A percentile compares a stretch with the other conserved stretches of the same genome.
phyloP scores from a whole-genome alignment of 2,329 filamentous ascomycete genomes.

The Colletotrichum sublineola region DNA sequence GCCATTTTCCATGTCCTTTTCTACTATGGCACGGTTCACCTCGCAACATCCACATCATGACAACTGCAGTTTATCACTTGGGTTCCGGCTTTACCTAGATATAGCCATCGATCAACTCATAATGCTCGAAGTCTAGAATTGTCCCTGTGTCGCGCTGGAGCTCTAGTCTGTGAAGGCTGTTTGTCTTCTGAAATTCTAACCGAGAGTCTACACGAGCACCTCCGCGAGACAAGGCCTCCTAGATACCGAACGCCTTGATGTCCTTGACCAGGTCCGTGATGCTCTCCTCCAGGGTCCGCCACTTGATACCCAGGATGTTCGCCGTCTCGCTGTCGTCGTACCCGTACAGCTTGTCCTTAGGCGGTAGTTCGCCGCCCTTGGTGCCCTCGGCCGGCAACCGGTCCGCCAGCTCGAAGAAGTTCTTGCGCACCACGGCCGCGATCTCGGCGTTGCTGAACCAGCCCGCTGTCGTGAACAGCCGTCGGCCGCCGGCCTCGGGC shows the following conservation, averaged over 20 bases:
- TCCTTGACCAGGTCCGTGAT: slow-evolving; percentile 70
- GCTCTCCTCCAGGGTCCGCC: slow-evolving; percentile 71
- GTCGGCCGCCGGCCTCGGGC: slow-evolving; percentile 61
- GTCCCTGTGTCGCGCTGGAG: too few relatives aligned
- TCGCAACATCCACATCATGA: too few relatives aligned
- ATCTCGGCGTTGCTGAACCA: slow-evolving; percentile 62
- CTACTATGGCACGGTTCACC: too few relatives aligned
- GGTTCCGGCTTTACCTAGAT: too few relatives aligned
- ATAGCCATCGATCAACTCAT: too few relatives aligned
- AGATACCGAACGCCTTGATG: slow-evolving; percentile 47
- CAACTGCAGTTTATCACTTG: too few relatives aligned
- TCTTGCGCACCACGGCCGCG: slow-evolving; percentile 57
- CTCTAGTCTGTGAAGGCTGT: too few relatives aligned
- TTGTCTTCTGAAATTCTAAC: too few relatives aligned
- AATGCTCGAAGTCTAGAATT: too few relatives aligned
- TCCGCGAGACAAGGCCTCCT: background rate
- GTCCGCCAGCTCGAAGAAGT: slow-evolving; percentile 65
- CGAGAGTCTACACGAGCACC: background rate
- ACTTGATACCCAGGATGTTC: slow-evolving; percentile 73
- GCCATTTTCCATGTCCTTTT: too few relatives aligned
- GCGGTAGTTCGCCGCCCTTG: slow-evolving; percentile 58
- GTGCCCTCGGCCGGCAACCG: slow-evolving; percentile 60
- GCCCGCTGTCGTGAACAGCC: slow-evolving; percentile 64
- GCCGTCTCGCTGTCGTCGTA: slow-evolving; percentile 71
- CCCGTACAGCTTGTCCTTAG: slow-evolving; percentile 60